Conservation (phyloP, 2,329 filamentous ascomycete genomes). For the Exophiala dermatitidis region DNA sequence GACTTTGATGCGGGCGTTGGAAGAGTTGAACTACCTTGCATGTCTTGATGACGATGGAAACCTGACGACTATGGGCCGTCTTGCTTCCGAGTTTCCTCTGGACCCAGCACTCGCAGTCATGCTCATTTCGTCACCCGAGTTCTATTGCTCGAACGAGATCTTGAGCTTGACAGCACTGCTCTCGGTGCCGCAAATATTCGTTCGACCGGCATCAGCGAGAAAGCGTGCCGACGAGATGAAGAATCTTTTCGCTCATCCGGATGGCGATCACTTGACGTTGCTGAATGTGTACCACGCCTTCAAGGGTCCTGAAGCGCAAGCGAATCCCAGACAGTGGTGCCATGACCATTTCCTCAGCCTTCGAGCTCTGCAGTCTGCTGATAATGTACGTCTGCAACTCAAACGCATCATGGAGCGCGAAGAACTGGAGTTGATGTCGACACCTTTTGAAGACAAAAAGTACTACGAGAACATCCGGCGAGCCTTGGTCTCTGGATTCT, state of each 20-base stretch:
- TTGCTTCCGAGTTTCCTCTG: conserved; percentile 91
- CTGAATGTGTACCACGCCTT: conserved; percentile 98
- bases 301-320: conserved; percentile 64
- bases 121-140: conserved; percentile 94
- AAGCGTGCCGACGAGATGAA: conserved; percentile 98
- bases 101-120: conserved; percentile 93
- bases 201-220: conserved; percentile 74
- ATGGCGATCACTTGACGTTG: conserved; percentile 92
- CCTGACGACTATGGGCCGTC: conserved; percentile 72
- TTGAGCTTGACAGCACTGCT: conserved; percentile 89
- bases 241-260: conserved; percentile 78
- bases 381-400: conserved; percentile 86
- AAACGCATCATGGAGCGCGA: conserved; percentile 95
- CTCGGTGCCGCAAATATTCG: conserved; percentile 89
- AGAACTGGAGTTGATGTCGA: conserved; percentile 77
- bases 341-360: conserved; percentile 92
- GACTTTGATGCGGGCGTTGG: conserved; percentile 93
- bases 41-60: conserved; percentile 96
- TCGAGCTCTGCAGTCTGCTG: conserved; percentile 81
- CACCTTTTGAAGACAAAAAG: conserved; percentile 86
- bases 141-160: conserved; percentile 98
- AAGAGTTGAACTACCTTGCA: conserved; percentile 94
- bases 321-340: conserved; percentile 82
- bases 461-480: conserved; percentile 97
- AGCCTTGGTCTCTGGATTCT: conserved; percentile 88